Evolutionary conservation across 2,329 filamentous ascomycete species (phyloP), one percentile per base, ranked within the genome.

Genomic region (Nemania serpens): DNA sequence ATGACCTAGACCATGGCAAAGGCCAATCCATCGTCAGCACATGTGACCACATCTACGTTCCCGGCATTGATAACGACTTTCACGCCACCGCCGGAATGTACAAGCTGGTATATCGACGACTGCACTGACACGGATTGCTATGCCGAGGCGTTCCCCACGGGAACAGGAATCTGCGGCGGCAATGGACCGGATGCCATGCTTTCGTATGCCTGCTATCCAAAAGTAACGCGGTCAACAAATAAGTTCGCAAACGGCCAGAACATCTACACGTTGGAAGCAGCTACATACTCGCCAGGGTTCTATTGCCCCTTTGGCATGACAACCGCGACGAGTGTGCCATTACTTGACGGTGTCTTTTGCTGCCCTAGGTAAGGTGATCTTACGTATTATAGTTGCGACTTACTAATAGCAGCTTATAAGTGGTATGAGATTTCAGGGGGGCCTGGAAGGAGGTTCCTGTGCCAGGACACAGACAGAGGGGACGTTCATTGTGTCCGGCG

Each of bases 221-320:
- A 48, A 10, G 43, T 42, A 36, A 42, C 53, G 9, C 10, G 11
- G 11, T 55, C 53, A 7, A 55, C 45, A 1, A 13, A 5, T 6
- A 3, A 13, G n/a, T 48, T 55, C 20, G 53, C 53, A 11, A 55
- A 55, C 13, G 53, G 53, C 36, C 6, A 48, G 20, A 34, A 3
- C 3, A 48, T 34, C 20, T 41, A 41, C 22, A 55, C 20, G 1
- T 29, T 49, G 36, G 54, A 56, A 17, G 33, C 36, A 48, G 36
- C 5, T 5, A 56, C 45, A 15, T 56, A 56, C 36, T 56, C 54
- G 1, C 46, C 54, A 4, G 54, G 46, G n/a, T 18, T 56, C 10
- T 43, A 43, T 20, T 56, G 54, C 37, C 54, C 54, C 7, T n/a
- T n/a, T 34, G 54, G 54, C 17, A 56, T 56, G 54, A 15, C 54